phyloP scores from a whole-genome alignment of 2,329 filamentous ascomycete genomes.

The Tolypocladium pustulatum region DNA sequence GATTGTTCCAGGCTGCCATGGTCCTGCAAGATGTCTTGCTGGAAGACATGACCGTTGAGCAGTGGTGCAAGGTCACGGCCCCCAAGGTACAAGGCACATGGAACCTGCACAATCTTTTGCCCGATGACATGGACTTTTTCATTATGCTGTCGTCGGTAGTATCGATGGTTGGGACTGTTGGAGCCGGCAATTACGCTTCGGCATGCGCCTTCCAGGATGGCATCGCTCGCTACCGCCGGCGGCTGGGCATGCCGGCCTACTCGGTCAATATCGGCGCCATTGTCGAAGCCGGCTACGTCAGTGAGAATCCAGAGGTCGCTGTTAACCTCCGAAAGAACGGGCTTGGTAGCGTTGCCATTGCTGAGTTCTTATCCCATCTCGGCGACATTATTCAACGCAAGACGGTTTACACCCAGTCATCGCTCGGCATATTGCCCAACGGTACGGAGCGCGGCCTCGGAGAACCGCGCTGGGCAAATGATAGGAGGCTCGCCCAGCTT shows the following conservation, averaged over 20 bases:
- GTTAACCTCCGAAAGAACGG: slow-evolving; percentile 6
- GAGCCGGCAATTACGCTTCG: slow-evolving; percentile 28
- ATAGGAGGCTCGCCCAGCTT: background rate
- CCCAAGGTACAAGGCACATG: slow-evolving; percentile 31
- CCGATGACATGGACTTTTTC: slow-evolving; percentile 26
- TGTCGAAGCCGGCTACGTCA: slow-evolving; percentile 10
- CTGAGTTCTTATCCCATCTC: slow-evolving; percentile 8
- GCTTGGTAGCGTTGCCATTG: slow-evolving; percentile 5
- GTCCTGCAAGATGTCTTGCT: slow-evolving; percentile 22
- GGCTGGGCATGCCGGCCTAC: slow-evolving; percentile 6
- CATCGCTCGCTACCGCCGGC: slow-evolving; percentile 14
- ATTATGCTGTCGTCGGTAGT: slow-evolving; percentile 25
- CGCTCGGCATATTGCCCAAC: background rate
- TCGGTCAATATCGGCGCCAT: slow-evolving; percentile 14
- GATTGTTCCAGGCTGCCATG: slow-evolving; percentile 31
- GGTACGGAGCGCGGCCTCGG: background rate
- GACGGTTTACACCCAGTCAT: background rate
- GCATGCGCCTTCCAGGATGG: slow-evolving; percentile 25
- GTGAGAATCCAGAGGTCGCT: slow-evolving; percentile 9
- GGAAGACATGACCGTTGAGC: slow-evolving; percentile 23
- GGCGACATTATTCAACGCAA: slow-evolving; percentile 1
- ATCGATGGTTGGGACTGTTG: slow-evolving; percentile 20
- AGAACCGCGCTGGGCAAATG: background rate
- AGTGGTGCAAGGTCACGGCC: slow-evolving; percentile 22
- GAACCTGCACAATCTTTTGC: slow-evolving; percentile 27